A percentile compares a stretch with the other conserved stretches of the same genome.
Evolutionary conservation across 257 asterid genomes (phyloP).

Genomic region (Apocynum venetum): DNA sequence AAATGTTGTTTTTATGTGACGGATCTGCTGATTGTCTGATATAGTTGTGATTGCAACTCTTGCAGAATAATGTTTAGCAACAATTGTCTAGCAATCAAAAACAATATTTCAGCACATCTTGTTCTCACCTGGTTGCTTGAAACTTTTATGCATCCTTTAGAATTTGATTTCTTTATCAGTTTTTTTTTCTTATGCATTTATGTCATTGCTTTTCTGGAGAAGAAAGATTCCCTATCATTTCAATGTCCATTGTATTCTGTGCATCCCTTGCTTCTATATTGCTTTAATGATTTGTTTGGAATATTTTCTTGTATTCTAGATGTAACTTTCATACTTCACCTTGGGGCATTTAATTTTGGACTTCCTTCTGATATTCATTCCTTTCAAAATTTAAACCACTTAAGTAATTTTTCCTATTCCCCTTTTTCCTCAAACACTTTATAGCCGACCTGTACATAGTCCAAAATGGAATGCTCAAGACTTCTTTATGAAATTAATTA

Average conservation of each 20-base stretch:
- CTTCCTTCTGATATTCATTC: too few species aligned
- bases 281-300: neutral
- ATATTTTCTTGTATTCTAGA: neutral
- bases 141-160: neutral
- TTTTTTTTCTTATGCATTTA: neutral
- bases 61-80: neutral
- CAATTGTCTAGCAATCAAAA: neutral
- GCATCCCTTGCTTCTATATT: neutral
- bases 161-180: neutral
- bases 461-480: neutral
- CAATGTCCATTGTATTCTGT: neutral
- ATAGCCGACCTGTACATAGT: neutral
- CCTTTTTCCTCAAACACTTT: neutral
- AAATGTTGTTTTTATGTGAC: slow-evolving; percentile 12
- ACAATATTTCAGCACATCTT: neutral
- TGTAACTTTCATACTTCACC: too few species aligned
- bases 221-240: neutral
- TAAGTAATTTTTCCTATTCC: neutral
- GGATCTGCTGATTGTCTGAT: slow-evolving; percentile 20
- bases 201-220: neutral
- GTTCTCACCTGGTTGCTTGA: neutral
- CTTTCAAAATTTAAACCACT: neutral
- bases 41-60: slow-evolving; percentile 3
- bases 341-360: too few species aligned
- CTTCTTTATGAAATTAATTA: neutral